Evolutionary conservation across 2,329 filamentous ascomycete species (phyloP).

Genomic region (Nemania abortiva): DNA sequence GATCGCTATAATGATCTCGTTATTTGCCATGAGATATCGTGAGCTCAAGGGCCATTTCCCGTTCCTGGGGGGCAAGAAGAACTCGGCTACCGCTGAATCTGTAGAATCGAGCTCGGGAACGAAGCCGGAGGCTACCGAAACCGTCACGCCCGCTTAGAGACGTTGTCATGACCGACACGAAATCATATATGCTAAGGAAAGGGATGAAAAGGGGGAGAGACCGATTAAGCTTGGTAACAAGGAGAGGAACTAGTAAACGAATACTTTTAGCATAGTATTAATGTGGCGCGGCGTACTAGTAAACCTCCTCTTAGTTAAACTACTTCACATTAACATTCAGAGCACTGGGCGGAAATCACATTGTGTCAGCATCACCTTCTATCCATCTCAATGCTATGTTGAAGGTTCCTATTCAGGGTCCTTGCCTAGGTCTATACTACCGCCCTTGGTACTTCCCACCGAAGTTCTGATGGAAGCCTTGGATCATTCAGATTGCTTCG

Average conservation of each 20-base stretch:
- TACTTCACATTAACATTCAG: no score
- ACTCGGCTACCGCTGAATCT: slow-evolving; percentile 4
- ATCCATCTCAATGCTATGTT: no score
- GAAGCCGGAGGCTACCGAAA: slow-evolving; percentile 19
- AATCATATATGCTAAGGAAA: not conserved
- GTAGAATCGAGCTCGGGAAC: slow-evolving; percentile 9
- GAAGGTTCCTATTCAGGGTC: no score
- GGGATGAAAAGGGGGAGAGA: not conserved
- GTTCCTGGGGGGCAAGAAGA: slow-evolving; percentile 49
- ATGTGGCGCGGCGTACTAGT: not conserved
- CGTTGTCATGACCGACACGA: not conserved
- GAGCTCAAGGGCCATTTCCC: slow-evolving; percentile 69
- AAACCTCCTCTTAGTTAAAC: no score
- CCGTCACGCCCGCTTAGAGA: slow-evolving; percentile 24
- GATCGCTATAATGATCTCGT: slow-evolving; percentile 75
- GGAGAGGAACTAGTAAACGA: not conserved
- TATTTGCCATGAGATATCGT: slow-evolving; percentile 73
- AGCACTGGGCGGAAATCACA: no score
- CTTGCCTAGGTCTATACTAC: no score
- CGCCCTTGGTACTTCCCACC: no score
- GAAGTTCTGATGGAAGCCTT: no score
- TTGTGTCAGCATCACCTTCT: no score
- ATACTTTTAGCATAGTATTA: not conserved
- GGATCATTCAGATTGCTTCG: no score
- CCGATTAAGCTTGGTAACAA: not conserved